These are phyloP conservation scores for Suillus alpinus DNA, from an alignment of 768 basidiomycete species.

Conservation along the genomic window DNA sequence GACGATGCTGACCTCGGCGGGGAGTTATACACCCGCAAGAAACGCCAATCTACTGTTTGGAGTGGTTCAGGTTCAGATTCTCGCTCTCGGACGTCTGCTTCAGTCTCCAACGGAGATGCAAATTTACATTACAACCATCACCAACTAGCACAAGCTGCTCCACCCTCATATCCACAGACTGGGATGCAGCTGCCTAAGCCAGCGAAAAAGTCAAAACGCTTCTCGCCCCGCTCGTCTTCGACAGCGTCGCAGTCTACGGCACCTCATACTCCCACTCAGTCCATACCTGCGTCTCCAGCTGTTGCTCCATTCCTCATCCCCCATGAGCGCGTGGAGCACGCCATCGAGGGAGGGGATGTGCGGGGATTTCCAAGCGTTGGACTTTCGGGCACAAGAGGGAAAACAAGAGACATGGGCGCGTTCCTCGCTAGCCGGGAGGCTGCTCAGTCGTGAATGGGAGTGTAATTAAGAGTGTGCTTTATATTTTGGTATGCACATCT, in stretches of 20 bases:
- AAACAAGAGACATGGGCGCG: slow-evolving; percentile 37
- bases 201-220: slow-evolving; percentile 22
- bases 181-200: slow-evolving; percentile 24
- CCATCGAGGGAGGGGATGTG: slow-evolving; percentile 25
- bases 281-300: slow-evolving; percentile 27
- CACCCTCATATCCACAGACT: slow-evolving; percentile 24
- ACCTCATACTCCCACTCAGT: slow-evolving; percentile 40
- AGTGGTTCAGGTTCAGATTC: slow-evolving; percentile 52
- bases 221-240: slow-evolving; percentile 37
- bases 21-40: slow-evolving; percentile 45
- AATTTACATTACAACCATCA: slow-evolving; percentile 24
- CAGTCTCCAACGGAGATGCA: slow-evolving; percentile 31
- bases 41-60: slow-evolving; percentile 25
- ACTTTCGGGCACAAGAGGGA: slow-evolving; percentile 31
- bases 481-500: slow-evolving; percentile 1
- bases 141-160: slow-evolving; percentile 22
- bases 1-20: slow-evolving; percentile 65
- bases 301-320: slow-evolving; percentile 24
- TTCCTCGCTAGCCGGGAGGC: slow-evolving; percentile 40
- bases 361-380: slow-evolving; percentile 38
- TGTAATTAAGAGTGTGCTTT: neutral
- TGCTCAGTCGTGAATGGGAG: slow-evolving; percentile 7
- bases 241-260: slow-evolving; percentile 46
- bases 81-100: slow-evolving; percentile 59
- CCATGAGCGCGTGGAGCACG: slow-evolving; percentile 33